Percentiles rank a stretch among this genome's conserved stretches.
Evolutionary conservation across 2,329 filamentous ascomycete genomes (phyloP).

Genomic region (Aureobasidium sp.): DNA sequence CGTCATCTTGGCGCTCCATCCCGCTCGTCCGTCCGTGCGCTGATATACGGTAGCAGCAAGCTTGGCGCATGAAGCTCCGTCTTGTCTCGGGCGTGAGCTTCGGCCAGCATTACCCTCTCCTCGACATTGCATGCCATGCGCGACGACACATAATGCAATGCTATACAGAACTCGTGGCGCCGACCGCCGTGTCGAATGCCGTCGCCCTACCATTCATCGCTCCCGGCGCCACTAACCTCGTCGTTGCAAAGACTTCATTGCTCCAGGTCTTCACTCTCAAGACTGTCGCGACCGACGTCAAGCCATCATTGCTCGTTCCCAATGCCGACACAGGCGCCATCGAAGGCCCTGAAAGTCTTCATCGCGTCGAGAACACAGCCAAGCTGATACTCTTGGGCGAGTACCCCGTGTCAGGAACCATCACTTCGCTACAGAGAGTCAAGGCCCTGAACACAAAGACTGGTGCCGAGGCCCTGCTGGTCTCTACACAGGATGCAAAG

Average conservation of each 20-base stretch:
- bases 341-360: slow-evolving; percentile 7
- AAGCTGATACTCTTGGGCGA: slow-evolving; percentile 83
- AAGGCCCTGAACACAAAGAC: slow-evolving; percentile 66
- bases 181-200: slow-evolving; percentile 88
- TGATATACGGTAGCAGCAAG: not conserved
- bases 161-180: slow-evolving; percentile 91
- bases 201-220: slow-evolving; percentile 71
- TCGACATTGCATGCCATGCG: slow-evolving; percentile 1
- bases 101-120: not conserved
- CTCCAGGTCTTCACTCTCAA: slow-evolving; percentile 83
- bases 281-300: slow-evolving; percentile 56
- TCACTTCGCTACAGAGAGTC: slow-evolving; percentile 75
- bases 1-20: slow-evolving; percentile 2
- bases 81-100: not conserved
- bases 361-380: slow-evolving; percentile 39
- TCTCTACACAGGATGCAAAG: slow-evolving; percentile 86
- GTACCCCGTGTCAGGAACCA: slow-evolving; percentile 73
- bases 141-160: slow-evolving; percentile 66
- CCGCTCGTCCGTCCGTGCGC: not conserved
- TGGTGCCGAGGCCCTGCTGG: slow-evolving; percentile 73
- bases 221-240: slow-evolving; percentile 69
- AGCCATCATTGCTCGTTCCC: not conserved
- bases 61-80: not conserved
- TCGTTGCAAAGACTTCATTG: slow-evolving; percentile 86
- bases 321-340: slow-evolving; percentile 15